Evolutionary conservation across 495 filamentous ascomycete genomes (phyloP).

Genomic region (Aspergillus taichungensis): DNA sequence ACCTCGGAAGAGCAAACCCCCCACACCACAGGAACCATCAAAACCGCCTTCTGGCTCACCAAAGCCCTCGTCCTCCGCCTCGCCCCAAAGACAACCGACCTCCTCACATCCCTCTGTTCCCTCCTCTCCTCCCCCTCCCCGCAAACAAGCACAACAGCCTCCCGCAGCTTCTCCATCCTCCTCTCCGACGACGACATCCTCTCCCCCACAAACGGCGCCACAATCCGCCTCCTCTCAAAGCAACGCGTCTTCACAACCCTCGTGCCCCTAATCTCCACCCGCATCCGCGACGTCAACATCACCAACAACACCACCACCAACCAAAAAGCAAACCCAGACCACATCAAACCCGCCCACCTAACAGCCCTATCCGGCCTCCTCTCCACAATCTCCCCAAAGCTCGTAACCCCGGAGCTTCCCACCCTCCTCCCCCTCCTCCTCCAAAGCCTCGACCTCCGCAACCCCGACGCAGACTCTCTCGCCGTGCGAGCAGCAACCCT

Average conservation of each 20-base stretch:
- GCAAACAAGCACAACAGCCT: conserved; percentile 36
- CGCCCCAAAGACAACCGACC: conserved; percentile 34
- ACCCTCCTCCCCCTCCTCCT: conserved; percentile 59
- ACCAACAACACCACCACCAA: conserved; percentile 10
- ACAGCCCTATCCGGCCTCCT: conserved; percentile 59
- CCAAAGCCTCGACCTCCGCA: conserved; percentile 56
- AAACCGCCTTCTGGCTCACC: conserved; percentile 45
- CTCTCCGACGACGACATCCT: conserved; percentile 58
- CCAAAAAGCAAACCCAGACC: conserved; percentile 7
- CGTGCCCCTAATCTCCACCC: conserved; percentile 47
- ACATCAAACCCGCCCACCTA: conserved; percentile 53
- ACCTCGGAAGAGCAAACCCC: conserved; percentile 9
- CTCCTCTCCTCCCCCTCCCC: conserved; percentile 43
- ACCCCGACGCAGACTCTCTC: conserved; percentile 32
- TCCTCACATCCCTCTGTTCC: conserved; percentile 42
- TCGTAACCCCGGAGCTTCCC: conserved; percentile 52
- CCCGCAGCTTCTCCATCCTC: conserved; percentile 52
- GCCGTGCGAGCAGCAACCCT: conserved; percentile 57
- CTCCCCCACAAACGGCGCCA: conserved; percentile 53
- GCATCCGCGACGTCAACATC: conserved; percentile 42
- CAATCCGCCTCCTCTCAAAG: conserved; percentile 53
- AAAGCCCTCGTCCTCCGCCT: conserved; percentile 46
- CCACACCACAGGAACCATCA: conserved; percentile 20
- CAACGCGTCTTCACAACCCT: conserved; percentile 58
- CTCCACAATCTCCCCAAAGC: conserved; percentile 46